Evolutionary conservation across 768 basidiomycete genomes (phyloP).

Genomic region (Paxillus involutus): DNA sequence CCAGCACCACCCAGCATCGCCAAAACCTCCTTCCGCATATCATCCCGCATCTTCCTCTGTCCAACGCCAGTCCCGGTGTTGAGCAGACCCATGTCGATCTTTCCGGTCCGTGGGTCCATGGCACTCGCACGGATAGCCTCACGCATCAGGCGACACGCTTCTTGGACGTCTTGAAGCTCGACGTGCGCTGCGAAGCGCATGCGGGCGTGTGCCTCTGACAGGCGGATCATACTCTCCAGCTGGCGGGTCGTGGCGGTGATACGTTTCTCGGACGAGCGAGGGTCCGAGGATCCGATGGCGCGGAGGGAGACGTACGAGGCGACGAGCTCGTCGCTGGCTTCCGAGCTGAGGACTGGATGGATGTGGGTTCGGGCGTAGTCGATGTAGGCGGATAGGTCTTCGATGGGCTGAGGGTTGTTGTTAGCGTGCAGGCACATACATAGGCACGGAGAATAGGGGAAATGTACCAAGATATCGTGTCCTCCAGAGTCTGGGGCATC

Average conservation of each 20-base stretch:
- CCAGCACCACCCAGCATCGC: slow-evolving; percentile 54
- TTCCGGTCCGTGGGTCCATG: slow-evolving; percentile 94
- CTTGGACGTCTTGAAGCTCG: slow-evolving; percentile 82
- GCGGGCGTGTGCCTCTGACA: slow-evolving; percentile 93
- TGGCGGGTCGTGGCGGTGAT: slow-evolving; percentile 99
- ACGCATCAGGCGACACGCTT: slow-evolving; percentile 93
- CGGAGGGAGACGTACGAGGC: slow-evolving; percentile 92
- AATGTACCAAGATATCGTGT: slow-evolving; percentile 74
- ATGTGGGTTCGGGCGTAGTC: slow-evolving; percentile 87
- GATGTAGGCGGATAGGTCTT: slow-evolving; percentile 92
- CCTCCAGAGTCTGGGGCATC: slow-evolving; percentile 65
- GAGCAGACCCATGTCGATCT: slow-evolving; percentile 95
- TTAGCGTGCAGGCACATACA: slow-evolving; percentile 6
- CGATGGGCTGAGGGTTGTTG: slow-evolving; percentile 61
- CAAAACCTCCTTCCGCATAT: slow-evolving; percentile 83
- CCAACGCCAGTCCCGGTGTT: slow-evolving; percentile 91
- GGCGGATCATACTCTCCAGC: slow-evolving; percentile 94
- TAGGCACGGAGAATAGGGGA: not conserved
- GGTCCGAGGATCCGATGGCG: slow-evolving; percentile 81
- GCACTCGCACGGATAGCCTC: slow-evolving; percentile 94
- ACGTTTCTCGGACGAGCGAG: slow-evolving; percentile 83
- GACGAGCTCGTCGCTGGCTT: slow-evolving; percentile 83
- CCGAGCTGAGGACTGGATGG: slow-evolving; percentile 83
- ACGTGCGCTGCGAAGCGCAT: slow-evolving; percentile 93
- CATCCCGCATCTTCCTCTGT: slow-evolving; percentile 83